Base-by-base conservation (phyloP, 2,329 filamentous ascomycete genomes). In the Botrytis deweyae region DNA sequence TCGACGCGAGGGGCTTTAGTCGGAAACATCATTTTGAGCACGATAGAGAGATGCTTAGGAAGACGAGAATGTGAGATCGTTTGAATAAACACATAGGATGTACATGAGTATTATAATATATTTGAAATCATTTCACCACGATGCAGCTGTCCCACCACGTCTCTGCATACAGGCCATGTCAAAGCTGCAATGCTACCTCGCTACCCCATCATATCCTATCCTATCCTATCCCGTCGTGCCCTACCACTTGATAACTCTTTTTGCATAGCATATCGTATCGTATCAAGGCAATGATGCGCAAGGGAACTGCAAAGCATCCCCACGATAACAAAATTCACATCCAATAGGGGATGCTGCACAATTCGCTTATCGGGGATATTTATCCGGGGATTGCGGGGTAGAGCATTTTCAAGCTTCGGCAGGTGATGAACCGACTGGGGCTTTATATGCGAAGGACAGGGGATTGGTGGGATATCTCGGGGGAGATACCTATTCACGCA, bases 341-440 rank as follows among this genome's bases (percentile, higher is more conserved):
- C 29, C 5, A 36, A 49, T 66, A 36, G 44, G 64, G 42, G 12
- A 66, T 49, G 22, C 49, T 52, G 18, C 46, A 44, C 42, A 49
- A 18, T 14, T 66, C 64, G 44, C 64, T 52, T 66, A 46, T 36
- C 44, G 64, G 44, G 20, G 22, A 36, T 67, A 40, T 52, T 67
- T 40, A 52, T 52, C 44, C 33, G 64, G 64, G 44, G 44, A 33
- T 52, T 38, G 64, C 64, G 64, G 64, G 64, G 64, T 67, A 67
- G 44, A 38, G 14, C 22, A 4, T 25, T 52, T 67, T 52, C 64
- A 52, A 52, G 64, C 46, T 67, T 67, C 44, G 64, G 64, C 33
- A 46, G 29, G 12, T 67, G 33, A 67, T 67, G 22, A n/a, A 67
- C 64, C 64, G 44, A 52, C 44, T 52, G 33, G 29, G 29, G 64